Conservation (phyloP, 352 stramenopile species). For the Pythium pyrilobum region DNA sequence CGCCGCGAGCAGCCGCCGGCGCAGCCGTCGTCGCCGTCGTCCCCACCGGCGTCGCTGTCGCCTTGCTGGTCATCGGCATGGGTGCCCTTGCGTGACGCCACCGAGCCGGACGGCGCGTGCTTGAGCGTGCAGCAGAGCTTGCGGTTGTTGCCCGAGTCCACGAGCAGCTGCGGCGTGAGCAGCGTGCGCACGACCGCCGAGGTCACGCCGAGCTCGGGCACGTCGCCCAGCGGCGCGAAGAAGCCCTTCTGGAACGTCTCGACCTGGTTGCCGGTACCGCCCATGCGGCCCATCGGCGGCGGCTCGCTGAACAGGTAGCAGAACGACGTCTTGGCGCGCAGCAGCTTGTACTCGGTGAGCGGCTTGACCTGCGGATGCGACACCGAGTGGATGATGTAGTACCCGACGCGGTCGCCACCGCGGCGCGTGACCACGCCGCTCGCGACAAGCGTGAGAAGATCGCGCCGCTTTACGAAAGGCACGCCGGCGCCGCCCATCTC, state of each 20-base stretch:
- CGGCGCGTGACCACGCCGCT: conserved; percentile 2
- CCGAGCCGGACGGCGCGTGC: conserved; percentile 1
- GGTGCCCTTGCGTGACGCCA: not conserved
- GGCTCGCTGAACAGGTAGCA: conserved; percentile 16
- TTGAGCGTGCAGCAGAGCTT: conserved; percentile 14
- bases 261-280: not conserved
- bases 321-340: conserved; percentile 13
- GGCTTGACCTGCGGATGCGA: conserved; percentile 6
- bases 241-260: conserved; percentile 20
- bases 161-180: not conserved
- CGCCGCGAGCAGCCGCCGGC: conserved; percentile 5
- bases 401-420: conserved; percentile 12
- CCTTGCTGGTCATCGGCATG: not conserved
- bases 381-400: conserved; percentile 22
- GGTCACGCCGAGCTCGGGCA: conserved; percentile 10
- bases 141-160: conserved; percentile 10
- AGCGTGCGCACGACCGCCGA: conserved; percentile 8
- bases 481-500: conserved; percentile 9
- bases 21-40: conserved; percentile 1
- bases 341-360: conserved; percentile 14
- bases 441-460: conserved; percentile 9
- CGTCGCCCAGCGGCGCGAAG: conserved; percentile 14
- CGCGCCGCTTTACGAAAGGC: conserved; percentile 13
- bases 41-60: not conserved
- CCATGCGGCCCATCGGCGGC: not conserved